A percentile compares a stretch with the other conserved stretches of the same genome.
These are phyloP conservation scores for Hondaea fermentalgiana DNA, from an alignment of 108 stramenopile species.

Conservation along the genomic window DNA sequence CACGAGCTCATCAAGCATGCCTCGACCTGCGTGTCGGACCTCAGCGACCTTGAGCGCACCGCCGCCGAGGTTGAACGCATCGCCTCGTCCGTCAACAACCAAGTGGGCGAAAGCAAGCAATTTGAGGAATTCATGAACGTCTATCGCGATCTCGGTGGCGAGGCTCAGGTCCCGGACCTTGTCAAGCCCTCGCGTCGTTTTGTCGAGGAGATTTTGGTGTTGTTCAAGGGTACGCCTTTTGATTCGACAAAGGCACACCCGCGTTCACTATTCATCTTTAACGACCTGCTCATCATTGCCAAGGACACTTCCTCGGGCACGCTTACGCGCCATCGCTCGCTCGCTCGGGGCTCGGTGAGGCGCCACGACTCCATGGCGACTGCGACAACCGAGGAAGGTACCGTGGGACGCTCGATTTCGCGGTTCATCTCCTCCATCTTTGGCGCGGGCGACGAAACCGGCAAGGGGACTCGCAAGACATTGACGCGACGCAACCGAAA, in stretches of 20 bases:
- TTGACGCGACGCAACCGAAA: neutral
- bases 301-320: neutral
- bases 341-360: neutral
- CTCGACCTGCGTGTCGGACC: neutral
- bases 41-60: neutral
- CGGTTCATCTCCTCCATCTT: neutral
- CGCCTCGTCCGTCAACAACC: neutral
- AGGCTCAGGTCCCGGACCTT: neutral
- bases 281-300: neutral
- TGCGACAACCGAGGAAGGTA: neutral
- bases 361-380: neutral
- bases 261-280: neutral
- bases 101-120: neutral
- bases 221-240: neutral
- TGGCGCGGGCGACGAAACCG: neutral
- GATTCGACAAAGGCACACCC: neutral
- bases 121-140: neutral
- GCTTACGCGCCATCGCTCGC: neutral
- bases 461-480: neutral
- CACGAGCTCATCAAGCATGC: conserved; percentile 5
- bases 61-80: neutral
- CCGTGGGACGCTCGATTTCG: neutral
- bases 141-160: neutral
- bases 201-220: neutral
- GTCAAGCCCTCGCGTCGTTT: neutral